Conservation (phyloP, 75 land plant species). For the Selaginella moellendorffii region DNA sequence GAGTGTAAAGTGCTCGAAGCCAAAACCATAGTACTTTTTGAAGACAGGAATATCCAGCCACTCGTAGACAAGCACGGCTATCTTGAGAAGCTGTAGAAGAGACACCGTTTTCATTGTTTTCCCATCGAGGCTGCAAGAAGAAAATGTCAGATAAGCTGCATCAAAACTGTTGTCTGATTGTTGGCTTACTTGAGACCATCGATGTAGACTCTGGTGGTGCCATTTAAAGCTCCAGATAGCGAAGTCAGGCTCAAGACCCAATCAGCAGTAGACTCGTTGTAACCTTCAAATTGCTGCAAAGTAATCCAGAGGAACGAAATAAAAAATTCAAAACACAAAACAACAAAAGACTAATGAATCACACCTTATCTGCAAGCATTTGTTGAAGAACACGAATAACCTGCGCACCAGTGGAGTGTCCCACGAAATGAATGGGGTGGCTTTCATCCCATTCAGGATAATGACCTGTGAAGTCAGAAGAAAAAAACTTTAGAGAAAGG, state of each 20-base stretch:
- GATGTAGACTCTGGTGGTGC: conserved; percentile 7
- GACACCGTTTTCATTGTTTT: conserved; percentile 47
- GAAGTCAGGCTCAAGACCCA: conserved; percentile 3
- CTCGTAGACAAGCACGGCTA: conserved; percentile 65
- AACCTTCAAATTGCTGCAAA: background rate
- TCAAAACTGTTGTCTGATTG: background rate
- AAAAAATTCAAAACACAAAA: background rate
- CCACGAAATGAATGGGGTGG: conserved; percentile 91
- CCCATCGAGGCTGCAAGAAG: conserved; percentile 31
- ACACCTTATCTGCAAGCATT: conserved; percentile 56
- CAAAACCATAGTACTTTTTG: conserved; percentile 77
- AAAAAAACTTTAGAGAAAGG: background rate
- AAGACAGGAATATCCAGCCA: conserved; percentile 74
- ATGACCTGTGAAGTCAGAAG: conserved; percentile 36
- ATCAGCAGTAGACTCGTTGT: background rate
- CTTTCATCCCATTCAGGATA: conserved; percentile 82
- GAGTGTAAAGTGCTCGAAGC: conserved; percentile 87
- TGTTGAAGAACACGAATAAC: conserved; percentile 82
- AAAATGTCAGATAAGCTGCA: background rate
- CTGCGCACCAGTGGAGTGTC: conserved; percentile 92
- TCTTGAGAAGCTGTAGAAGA: conserved; percentile 63
- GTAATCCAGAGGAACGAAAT: background rate
- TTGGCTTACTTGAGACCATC: background rate
- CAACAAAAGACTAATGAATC: background rate
- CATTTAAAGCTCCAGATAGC: conserved; percentile 6